Evolutionary conservation across 495 filamentous ascomycete species (phyloP).

Genomic region (Hyphodiscus hymeniophilus): DNA sequence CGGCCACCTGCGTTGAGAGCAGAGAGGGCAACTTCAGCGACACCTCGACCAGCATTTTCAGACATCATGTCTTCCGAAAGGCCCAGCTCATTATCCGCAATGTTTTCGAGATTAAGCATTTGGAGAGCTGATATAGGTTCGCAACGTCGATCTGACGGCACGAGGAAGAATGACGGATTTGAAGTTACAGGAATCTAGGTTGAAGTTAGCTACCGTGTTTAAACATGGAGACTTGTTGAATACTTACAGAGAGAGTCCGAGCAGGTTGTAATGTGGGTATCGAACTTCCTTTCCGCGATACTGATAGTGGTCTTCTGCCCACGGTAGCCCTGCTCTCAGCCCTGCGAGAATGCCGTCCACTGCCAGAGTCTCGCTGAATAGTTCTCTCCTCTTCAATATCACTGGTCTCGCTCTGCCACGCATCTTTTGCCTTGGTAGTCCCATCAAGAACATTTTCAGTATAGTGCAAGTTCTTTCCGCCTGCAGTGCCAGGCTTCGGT

Average conservation of each 20-base stretch:
- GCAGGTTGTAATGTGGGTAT: slow-evolving; percentile 19
- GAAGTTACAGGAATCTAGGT: slow-evolving; percentile 12
- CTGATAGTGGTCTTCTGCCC: slow-evolving; percentile 32
- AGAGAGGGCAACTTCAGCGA: slow-evolving; percentile 71
- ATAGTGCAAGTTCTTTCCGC: slow-evolving; percentile 85
- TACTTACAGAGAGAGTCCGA: slow-evolving; percentile 19
- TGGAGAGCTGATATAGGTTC: slow-evolving; percentile 77
- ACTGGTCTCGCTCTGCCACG: slow-evolving; percentile 64
- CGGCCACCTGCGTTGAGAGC: slow-evolving; percentile 46
- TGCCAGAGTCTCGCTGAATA: slow-evolving; percentile 41
- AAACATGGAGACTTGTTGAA: neutral
- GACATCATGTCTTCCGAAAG: slow-evolving; percentile 83
- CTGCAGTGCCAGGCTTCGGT: slow-evolving; percentile 62
- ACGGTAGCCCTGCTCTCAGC: slow-evolving; percentile 34
- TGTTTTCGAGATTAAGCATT: slow-evolving; percentile 84
- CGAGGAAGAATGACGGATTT: slow-evolving; percentile 33
- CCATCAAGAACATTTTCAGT: slow-evolving; percentile 82
- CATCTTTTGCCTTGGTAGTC: slow-evolving; percentile 31
- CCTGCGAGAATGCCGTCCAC: slow-evolving; percentile 40
- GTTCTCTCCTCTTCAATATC: slow-evolving; percentile 42
- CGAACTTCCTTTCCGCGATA: slow-evolving; percentile 56
- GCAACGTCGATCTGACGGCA: slow-evolving; percentile 60
- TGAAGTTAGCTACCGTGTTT: neutral
- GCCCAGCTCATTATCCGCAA: slow-evolving; percentile 74
- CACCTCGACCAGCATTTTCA: slow-evolving; percentile 81